Evolutionary conservation across 2,329 filamentous ascomycete genomes (phyloP).

Genomic region (Scedosporium boydii): DNA sequence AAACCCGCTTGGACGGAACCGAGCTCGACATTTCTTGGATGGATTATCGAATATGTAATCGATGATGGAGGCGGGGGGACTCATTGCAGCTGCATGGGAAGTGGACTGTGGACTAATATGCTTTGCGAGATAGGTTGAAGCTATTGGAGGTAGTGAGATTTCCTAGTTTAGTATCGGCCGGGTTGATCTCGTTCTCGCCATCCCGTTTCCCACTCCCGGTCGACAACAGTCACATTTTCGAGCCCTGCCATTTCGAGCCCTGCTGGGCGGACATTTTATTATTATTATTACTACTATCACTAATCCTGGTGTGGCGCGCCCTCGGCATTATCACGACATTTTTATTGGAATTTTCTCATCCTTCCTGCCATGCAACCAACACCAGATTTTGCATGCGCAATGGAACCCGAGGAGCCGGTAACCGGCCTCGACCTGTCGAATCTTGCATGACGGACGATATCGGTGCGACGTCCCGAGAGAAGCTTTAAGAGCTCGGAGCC

Average conservation of each 20-base stretch:
- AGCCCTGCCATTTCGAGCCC: background rate
- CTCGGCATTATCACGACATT: constrained; percentile 3
- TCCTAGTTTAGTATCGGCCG: too few species aligned
- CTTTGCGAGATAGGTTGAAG: too few species aligned
- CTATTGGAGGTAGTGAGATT: too few species aligned
- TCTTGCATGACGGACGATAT: background rate
- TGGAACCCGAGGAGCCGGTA: background rate
- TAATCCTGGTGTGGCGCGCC: background rate
- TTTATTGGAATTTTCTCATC: background rate
- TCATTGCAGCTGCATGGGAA: too few species aligned
- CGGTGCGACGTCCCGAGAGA: background rate
- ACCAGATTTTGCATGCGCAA: background rate
- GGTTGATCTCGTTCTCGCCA: too few species aligned
- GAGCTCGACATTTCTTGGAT: background rate
- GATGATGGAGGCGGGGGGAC: background rate
- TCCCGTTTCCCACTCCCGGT: background rate
- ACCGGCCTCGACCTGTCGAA: background rate
- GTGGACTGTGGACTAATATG: too few species aligned
- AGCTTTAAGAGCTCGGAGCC: background rate
- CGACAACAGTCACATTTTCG: too few species aligned
- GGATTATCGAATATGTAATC: constrained; percentile 1
- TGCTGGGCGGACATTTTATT: background rate
- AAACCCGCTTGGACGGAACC: background rate
- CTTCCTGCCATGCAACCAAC: background rate
- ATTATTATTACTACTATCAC: background rate